phyloP scores from a whole-genome alignment of 208 protist genomes.

The Crithidia brevicula region DNA sequence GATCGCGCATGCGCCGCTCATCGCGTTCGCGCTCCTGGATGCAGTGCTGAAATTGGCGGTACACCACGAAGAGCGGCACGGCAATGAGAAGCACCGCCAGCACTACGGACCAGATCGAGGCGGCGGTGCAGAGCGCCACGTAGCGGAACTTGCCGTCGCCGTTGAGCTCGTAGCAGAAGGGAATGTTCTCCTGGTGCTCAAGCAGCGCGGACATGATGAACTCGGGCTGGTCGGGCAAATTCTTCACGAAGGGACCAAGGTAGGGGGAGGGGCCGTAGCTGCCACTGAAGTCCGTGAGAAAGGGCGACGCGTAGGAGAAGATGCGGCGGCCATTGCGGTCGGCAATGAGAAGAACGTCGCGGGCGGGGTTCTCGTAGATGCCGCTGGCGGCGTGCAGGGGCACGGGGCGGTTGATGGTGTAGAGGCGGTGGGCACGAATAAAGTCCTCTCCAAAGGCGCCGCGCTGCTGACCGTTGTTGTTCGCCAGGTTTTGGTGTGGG shows the following conservation, averaged over 20 bases:
- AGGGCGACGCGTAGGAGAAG: constrained; percentile 73
- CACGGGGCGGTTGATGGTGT: constrained; percentile 47
- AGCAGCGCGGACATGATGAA: constrained; percentile 77
- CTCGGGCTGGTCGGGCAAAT: constrained; percentile 87
- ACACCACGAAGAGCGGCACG: constrained; percentile 35
- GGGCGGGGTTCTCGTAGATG: constrained; percentile 83
- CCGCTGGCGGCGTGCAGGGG: constrained; percentile 73
- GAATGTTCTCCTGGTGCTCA: constrained; percentile 81
- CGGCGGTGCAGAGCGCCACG: constrained; percentile 79
- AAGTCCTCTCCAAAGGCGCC: constrained; percentile 33
- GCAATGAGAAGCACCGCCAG: constrained; percentile 42
- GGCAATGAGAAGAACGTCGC: constrained; percentile 74
- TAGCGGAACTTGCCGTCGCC: constrained; percentile 74
- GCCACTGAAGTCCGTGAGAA: constrained; percentile 41
- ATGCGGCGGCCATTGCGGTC: constrained; percentile 81
- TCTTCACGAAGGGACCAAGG: constrained; percentile 70
- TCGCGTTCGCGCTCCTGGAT: constrained; percentile 7
- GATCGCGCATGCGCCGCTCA: constrained; percentile 2
- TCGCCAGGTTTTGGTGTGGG: constrained; percentile 19
- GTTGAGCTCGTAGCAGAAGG: constrained; percentile 88
- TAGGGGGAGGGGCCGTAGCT: constrained; percentile 50
- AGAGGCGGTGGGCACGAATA: constrained; percentile 39
- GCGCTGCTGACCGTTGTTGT: constrained; percentile 33
- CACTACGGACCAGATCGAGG: constrained; percentile 66
- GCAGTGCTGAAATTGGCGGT: constrained; percentile 32